Evolutionary conservation across 805 yeast genomes (phyloP), one percentile per base, ranked within the genome.

Genomic region (Suhomyces kilbournensis): DNA sequence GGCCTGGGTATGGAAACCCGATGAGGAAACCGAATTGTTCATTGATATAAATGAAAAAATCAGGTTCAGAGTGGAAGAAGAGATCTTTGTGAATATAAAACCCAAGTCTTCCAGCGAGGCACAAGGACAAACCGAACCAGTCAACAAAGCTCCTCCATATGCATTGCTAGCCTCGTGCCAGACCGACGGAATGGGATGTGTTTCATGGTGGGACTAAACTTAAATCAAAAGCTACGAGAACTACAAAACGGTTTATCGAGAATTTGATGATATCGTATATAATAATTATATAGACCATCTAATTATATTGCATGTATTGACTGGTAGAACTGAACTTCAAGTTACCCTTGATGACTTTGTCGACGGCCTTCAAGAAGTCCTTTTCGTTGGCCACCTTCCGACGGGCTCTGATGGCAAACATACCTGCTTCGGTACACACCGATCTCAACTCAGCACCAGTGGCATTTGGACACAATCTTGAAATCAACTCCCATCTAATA

Each of bases 361-460:
- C 99, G 45, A 94, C 99, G 32, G 99, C 97, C 61, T 93, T 91
- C 64, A 94, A 77, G 80, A 94, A 94, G 71, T 94, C 99, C 79
- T 94, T 94, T 70, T 94, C 99, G 25, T 96, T 87, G 38, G 99
- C 98, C 43, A 94, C 97, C 77, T 94, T 94, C 76, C 99, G 83
- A 73, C 99, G 85, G 17, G 98, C 97, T 64, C 99, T 84, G 51
- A 94, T 94, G 44, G 99, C 99, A 78, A 92, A 94, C 99, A 94
- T 94, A 64, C 99, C 99, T 3, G 99, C 99, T 72, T 94, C 99
- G 1, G 99, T 94, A 72, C 99, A 94, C 15, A 94, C 99, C 6
- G 98, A 93, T 68, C 99, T 86, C 63, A 94, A 79, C 76, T 94
- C 99, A 3, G 99, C 99, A 71, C 99, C 99, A 1, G 99, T 94